Evolutionary conservation across 441 rosid genomes (phyloP).

Genomic region (Adansonia madagascariensis): DNA sequence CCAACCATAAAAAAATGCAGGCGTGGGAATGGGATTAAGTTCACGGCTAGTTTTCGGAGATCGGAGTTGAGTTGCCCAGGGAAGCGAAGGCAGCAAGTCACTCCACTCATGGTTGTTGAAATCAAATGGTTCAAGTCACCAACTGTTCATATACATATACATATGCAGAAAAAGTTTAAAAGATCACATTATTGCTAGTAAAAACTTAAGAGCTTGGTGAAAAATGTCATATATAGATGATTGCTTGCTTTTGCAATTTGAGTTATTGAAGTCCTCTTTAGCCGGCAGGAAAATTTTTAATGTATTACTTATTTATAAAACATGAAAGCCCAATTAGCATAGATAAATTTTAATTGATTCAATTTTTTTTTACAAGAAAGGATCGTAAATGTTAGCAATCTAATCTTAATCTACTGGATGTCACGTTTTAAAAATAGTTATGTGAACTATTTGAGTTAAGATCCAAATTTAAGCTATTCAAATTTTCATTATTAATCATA

Average conservation of each 20-base stretch:
- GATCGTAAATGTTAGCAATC: too few species aligned
- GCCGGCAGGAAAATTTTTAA: too few species aligned
- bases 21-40: slow-evolving; percentile 33
- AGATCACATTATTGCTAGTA: not conserved
- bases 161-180: not conserved
- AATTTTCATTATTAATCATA: too few species aligned
- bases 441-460: too few species aligned
- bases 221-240: not conserved
- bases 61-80: slow-evolving; percentile 33
- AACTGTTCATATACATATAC: slow-evolving; percentile 19
- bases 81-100: slow-evolving; percentile 34
- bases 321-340: not conserved
- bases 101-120: slow-evolving; percentile 34
- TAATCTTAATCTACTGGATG: too few species aligned
- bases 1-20: slow-evolving; percentile 34
- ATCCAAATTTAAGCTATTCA: too few species aligned
- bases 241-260: not conserved
- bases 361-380: too few species aligned
- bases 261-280: too few species aligned
- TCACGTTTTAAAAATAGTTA: too few species aligned
- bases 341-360: too few species aligned
- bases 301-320: too few species aligned
- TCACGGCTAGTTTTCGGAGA: slow-evolving; percentile 30
- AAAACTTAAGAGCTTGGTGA: not conserved
- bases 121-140: slow-evolving; percentile 32